A percentile compares a stretch with the other conserved stretches of the same genome.
These are phyloP conservation scores for Agastache rugosa DNA, from an alignment of 257 asterid genomes.

Conservation along the genomic window DNA sequence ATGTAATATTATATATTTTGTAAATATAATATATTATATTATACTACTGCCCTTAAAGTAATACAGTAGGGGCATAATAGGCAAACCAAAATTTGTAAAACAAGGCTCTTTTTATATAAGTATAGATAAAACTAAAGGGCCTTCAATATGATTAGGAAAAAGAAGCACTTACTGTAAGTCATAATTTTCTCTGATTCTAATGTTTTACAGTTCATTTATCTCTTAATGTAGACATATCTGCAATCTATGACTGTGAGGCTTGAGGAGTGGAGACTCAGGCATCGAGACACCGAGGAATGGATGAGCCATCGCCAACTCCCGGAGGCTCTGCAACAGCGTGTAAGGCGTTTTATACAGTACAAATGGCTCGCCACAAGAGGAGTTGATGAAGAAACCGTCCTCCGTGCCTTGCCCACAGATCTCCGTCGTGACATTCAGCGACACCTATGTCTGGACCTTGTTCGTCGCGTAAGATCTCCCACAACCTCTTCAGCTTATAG, in stretches of 20 bases:
- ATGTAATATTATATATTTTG: too few relatives aligned
- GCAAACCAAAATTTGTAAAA: too few relatives aligned
- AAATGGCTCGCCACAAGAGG: constrained; percentile 92
- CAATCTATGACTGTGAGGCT: constrained; percentile 93
- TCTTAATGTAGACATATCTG: constrained; percentile 65
- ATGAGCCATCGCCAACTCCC: constrained; percentile 94
- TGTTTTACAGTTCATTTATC: not conserved
- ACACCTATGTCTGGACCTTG: constrained; percentile 86
- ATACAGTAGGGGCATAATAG: too few relatives aligned
- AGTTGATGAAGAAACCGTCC: constrained; percentile 77
- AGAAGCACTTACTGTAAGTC: not conserved
- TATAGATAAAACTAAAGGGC: not conserved
- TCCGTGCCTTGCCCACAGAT: constrained; percentile 74
- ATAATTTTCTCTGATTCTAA: not conserved
- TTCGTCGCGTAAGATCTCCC: constrained; percentile 70
- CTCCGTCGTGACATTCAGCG: constrained; percentile 88
- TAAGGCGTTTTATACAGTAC: constrained; percentile 74
- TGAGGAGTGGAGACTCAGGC: constrained; percentile 90
- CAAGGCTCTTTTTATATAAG: too few relatives aligned
- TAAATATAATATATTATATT: too few relatives aligned
- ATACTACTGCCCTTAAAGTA: too few relatives aligned
- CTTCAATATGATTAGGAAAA: not conserved
- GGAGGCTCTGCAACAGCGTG: constrained; percentile 61
- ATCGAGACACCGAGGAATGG: constrained; percentile 94
- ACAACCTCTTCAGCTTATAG: not conserved